phyloP scores from a whole-genome alignment of 345 rosid species.

The Fremontodendron californicum region DNA sequence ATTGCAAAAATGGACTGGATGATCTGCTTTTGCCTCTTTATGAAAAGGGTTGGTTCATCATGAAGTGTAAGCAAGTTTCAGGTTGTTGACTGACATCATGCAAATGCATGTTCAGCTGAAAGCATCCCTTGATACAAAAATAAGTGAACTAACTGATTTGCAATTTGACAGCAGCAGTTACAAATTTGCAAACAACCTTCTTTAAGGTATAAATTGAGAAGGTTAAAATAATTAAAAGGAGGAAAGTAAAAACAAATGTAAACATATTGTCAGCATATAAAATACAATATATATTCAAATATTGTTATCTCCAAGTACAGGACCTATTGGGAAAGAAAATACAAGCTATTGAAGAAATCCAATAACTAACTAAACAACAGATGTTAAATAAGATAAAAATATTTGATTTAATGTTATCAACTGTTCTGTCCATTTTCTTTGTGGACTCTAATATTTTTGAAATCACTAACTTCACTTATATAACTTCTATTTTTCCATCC shows the following conservation, averaged over 20 bases:
- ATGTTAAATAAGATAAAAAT: background rate
- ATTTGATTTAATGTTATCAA: background rate
- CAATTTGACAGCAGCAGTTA: background rate
- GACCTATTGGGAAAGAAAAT: no score
- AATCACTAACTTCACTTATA: conserved; percentile 1
- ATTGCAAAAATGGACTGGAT: background rate
- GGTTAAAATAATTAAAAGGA: background rate
- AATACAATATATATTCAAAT: background rate
- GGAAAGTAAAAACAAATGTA: background rate
- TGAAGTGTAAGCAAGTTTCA: background rate
- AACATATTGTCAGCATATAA: background rate
- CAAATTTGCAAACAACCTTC: background rate
- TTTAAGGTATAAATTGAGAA: background rate
- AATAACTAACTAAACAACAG: background rate
- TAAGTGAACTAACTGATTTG: no score
- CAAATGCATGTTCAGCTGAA: background rate
- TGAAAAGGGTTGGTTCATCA: background rate
- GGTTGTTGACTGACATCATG: background rate
- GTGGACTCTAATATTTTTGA: background rate
- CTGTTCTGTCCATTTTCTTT: conserved; percentile 1
- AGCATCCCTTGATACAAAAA: no score
- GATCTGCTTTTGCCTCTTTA: conserved; percentile 4
- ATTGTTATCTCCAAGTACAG: background rate
- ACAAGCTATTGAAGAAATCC: background rate
- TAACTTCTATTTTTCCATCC: conserved; percentile 1